A percentile compares a stretch with the other conserved stretches of the same genome.
Conservation (phyloP, 176 grass and related monocot species). For the Chrysopogon serrulatus region DNA sequence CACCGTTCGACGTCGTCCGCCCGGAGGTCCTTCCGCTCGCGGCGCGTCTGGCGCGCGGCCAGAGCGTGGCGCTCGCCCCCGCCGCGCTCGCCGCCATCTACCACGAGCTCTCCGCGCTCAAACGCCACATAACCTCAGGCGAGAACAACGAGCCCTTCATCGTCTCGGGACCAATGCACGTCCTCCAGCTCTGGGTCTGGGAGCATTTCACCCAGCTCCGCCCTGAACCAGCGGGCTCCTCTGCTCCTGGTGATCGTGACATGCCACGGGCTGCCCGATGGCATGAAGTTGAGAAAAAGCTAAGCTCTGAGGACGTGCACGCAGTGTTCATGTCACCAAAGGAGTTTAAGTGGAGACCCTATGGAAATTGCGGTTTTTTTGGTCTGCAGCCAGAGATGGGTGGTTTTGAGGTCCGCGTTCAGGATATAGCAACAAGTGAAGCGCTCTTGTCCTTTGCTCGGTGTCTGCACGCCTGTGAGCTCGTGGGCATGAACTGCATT, state of each 20-base stretch:
- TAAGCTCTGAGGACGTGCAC: background rate
- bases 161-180: constrained; percentile 24
- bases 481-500: constrained; percentile 35
- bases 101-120: constrained; percentile 24
- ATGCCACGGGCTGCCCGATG: constrained; percentile 37
- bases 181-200: constrained; percentile 51
- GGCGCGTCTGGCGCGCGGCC: constrained; percentile 27
- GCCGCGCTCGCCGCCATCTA: constrained; percentile 44
- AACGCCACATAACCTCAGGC: background rate
- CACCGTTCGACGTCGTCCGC: constrained; percentile 10
- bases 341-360: constrained; percentile 39
- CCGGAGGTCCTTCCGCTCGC: constrained; percentile 28
- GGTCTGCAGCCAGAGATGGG: background rate
- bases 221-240: background rate
- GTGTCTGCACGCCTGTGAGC: constrained; percentile 35
- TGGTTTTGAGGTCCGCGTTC: constrained; percentile 6
- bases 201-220: constrained; percentile 37
- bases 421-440: background rate
- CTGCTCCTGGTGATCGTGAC: background rate
- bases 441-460: constrained; percentile 7
- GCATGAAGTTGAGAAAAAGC: constrained; percentile 1
- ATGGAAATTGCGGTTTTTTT: background rate
- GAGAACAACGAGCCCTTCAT: background rate
- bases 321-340: constrained; percentile 14
- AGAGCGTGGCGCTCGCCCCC: constrained; percentile 41